Percentiles rank a stretch among this genome's conserved stretches.
phyloP scores from a whole-genome alignment of 495 filamentous ascomycete species.

The Aspergillus campestris region DNA sequence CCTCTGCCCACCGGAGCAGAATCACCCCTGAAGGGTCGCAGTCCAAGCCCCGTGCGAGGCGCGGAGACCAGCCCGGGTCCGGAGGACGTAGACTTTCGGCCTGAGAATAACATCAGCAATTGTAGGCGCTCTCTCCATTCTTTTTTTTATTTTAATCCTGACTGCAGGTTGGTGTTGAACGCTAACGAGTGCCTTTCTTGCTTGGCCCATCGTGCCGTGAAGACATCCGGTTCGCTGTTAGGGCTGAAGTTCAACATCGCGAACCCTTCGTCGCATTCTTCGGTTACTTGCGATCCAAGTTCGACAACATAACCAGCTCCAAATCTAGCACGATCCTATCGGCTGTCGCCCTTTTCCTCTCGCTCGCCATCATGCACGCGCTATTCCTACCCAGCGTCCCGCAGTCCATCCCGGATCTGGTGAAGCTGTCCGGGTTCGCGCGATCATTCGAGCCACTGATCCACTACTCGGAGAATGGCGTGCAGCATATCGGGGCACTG shows the following conservation, averaged over 20 bases:
- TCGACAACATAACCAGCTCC: slow-evolving; percentile 45
- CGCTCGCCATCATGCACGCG: slow-evolving; percentile 51
- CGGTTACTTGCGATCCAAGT: slow-evolving; percentile 48
- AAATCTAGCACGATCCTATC: slow-evolving; percentile 60
- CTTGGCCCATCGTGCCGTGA: not conserved
- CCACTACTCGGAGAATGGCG: slow-evolving; percentile 82
- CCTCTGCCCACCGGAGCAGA: slow-evolving; percentile 45
- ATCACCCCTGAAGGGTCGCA: slow-evolving; percentile 41
- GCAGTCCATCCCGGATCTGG: slow-evolving; percentile 72
- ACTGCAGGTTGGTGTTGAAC: slow-evolving; percentile 21
- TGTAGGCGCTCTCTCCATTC: slow-evolving; percentile 38
- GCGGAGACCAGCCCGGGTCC: slow-evolving; percentile 40
- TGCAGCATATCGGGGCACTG: slow-evolving; percentile 72
- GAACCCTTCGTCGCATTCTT: slow-evolving; percentile 75
- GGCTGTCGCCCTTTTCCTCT: slow-evolving; percentile 46
- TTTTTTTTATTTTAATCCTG: slow-evolving; percentile 14
- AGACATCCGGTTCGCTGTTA: slow-evolving; percentile 82
- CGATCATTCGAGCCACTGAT: slow-evolving; percentile 86
- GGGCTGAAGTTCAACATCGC: slow-evolving; percentile 79
- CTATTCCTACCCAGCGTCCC: slow-evolving; percentile 58
- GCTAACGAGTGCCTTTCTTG: slow-evolving; percentile 22
- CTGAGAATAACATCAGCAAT: slow-evolving; percentile 43
- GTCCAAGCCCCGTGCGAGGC: too few relatives aligned
- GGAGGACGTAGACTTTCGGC: slow-evolving; percentile 24
- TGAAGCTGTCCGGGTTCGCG: slow-evolving; percentile 81